These are phyloP conservation scores for Talaromyces trachyspermus DNA, from an alignment of 495 filamentous ascomycete species.

Conservation along the genomic window DNA sequence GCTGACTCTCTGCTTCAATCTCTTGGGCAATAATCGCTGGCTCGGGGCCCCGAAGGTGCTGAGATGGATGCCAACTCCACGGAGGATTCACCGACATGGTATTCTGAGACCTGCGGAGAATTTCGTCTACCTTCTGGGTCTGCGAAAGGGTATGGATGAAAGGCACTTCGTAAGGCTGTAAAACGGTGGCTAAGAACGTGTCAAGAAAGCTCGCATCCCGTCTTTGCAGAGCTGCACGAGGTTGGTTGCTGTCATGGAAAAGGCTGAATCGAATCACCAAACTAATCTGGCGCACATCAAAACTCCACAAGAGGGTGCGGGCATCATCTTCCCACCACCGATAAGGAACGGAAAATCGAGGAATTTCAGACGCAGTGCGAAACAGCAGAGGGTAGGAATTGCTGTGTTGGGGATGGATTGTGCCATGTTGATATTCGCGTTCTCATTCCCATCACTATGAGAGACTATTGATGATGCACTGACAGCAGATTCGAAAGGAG, in stretches of 20 bases:
- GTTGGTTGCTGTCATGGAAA: slow-evolving; percentile 26
- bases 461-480: neutral
- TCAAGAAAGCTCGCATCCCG: slow-evolving; percentile 28
- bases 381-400: slow-evolving; percentile 26
- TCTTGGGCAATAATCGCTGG: slow-evolving; percentile 22
- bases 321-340: slow-evolving; percentile 41
- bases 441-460: neutral
- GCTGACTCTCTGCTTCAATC: slow-evolving; percentile 37
- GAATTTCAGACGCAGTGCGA: slow-evolving; percentile 22
- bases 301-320: slow-evolving; percentile 32
- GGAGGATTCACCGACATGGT: slow-evolving; percentile 15
- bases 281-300: slow-evolving; percentile 31
- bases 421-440: neutral
- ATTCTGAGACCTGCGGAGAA: slow-evolving; percentile 25
- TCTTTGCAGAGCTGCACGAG: slow-evolving; percentile 26
- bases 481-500: neutral
- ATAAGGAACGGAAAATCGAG: slow-evolving; percentile 23
- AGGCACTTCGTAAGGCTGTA: slow-evolving; percentile 20
- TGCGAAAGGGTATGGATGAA: slow-evolving; percentile 25
- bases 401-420: too few relatives aligned
- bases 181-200: slow-evolving; percentile 21
- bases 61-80: slow-evolving; percentile 35
- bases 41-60: slow-evolving; percentile 14
- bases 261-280: slow-evolving; percentile 33
- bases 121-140: slow-evolving; percentile 38